phyloP scores from a whole-genome alignment of 176 grass and related monocot genomes.

The Saccharum spontaneum region DNA sequence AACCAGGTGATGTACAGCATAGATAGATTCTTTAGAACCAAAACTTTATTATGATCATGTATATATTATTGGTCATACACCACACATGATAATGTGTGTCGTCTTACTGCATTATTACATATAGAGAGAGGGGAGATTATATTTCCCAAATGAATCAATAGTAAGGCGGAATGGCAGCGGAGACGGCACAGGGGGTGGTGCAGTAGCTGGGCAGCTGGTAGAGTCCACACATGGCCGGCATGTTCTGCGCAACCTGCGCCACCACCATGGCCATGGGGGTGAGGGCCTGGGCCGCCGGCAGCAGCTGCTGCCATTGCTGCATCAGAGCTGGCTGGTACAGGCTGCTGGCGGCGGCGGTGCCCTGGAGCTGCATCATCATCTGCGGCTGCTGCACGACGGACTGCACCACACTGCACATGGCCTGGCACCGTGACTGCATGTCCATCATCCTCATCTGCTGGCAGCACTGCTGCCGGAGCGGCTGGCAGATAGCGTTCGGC shows the following conservation, averaged over 20 bases:
- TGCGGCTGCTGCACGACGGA: neutral
- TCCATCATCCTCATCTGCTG: neutral
- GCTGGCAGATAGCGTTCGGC: neutral
- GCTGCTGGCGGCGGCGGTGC: neutral
- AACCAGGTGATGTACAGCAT: neutral
- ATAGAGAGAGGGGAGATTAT: neutral
- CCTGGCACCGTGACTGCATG: neutral
- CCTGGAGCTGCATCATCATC: neutral
- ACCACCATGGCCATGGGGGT: neutral
- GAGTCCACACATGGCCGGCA: conserved; percentile 18
- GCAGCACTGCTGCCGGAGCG: conserved; percentile 10
- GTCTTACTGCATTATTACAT: neutral
- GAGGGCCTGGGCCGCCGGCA: neutral
- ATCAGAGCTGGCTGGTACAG: neutral
- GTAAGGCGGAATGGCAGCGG: neutral
- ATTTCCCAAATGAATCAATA: neutral
- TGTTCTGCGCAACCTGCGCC: neutral
- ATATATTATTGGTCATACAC: neutral
- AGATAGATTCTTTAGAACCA: neutral
- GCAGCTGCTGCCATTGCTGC: neutral
- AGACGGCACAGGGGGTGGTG: neutral
- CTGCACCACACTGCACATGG: conserved; percentile 10
- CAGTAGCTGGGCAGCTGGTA: neutral
- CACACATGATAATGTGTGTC: neutral
- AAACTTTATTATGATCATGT: neutral